Base-by-base conservation (phyloP, 176 grass and related monocot genomes). In the Oropetium thomaeum region DNA sequence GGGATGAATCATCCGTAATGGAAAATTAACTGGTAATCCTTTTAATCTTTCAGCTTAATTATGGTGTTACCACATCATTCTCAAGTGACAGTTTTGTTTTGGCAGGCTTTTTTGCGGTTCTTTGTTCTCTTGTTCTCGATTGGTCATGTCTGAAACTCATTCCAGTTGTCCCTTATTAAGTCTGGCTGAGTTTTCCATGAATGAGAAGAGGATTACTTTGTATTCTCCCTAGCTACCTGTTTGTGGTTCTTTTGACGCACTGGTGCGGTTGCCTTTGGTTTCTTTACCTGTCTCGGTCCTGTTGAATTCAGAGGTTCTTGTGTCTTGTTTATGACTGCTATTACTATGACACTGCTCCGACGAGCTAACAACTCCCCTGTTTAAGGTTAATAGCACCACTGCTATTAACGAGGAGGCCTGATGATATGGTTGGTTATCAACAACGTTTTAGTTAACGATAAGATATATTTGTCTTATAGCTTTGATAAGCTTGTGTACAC, bases 51-150 rank as follows among this genome's bases (percentile, higher is more conserved):
- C 30, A 63, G 37, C 58, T 75, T 75, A 5, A 51, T 37, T 71
- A 75, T 75, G 75, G 53, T 69, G n/a, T 70, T 75, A 31, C n/a
- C 10, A 48, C 5, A 40, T 61, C 74, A 88, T 83, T 63, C 75
- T 79, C 64, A 83, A 83, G 69, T 84, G 76, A 70, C 65, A 32
- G 10, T 70, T 75, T 39, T 88, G 62, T 88, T 88, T 88, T 88
- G 86, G 86, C 86, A 83, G 86, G 86, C 75, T 48, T 63, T 12
- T 58, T 87, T 79, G 69, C 25, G 37, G 69, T 84, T 83, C 15
- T 48, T 84, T 78, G 58, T 78, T 84, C 81, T 65, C 66, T 70
- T 88, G 53, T 73, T 83, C 61, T 68, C 80, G 52, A 79, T 68
- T 35, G 85, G 73, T 77, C 70, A 16, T 0, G n/a, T 64, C 66